A percentile compares a stretch with the other conserved stretches of the same genome.
Conservation (phyloP, 2,329 filamentous ascomycete species). For the Colletotrichum sp. region DNA sequence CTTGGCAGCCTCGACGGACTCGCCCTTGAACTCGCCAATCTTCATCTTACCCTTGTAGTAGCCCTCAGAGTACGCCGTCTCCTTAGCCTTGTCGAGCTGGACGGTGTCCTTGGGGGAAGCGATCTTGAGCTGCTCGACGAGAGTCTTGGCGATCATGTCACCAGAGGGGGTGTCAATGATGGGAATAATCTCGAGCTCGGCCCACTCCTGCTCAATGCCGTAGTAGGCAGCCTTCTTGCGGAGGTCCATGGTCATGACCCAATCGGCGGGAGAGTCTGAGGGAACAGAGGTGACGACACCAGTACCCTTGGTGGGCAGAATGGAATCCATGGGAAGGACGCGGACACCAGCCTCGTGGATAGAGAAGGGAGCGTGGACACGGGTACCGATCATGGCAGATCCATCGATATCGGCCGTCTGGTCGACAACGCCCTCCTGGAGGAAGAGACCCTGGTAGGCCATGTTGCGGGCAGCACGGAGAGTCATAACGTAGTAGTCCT, state of each 20-base stretch:
- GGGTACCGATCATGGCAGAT: slow-evolving; percentile 82
- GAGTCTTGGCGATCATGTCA: slow-evolving; percentile 79
- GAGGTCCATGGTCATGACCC: slow-evolving; percentile 84
- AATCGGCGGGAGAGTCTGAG: slow-evolving; percentile 95
- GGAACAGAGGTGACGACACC: slow-evolving; percentile 96
- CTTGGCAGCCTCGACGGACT: slow-evolving; percentile 86
- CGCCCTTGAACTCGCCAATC: slow-evolving; percentile 85
- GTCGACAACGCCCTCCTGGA: slow-evolving; percentile 75
- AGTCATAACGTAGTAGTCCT: slow-evolving; percentile 84
- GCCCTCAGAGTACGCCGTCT: slow-evolving; percentile 94
- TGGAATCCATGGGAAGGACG: slow-evolving; percentile 93
- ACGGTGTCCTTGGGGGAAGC: slow-evolving; percentile 93
- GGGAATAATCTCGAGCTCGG: slow-evolving; percentile 84
- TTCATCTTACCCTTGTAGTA: slow-evolving; percentile 89
- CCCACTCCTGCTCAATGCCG: slow-evolving; percentile 96
- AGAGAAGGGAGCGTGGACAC: slow-evolving; percentile 88
- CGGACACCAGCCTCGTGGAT: slow-evolving; percentile 82
- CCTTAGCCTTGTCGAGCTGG: slow-evolving; percentile 88
- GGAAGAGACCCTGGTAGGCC: slow-evolving; percentile 90
- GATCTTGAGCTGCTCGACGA: slow-evolving; percentile 95
- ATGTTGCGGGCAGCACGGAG: slow-evolving; percentile 92
- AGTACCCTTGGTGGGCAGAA: slow-evolving; percentile 92
- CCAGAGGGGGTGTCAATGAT: slow-evolving; percentile 93
- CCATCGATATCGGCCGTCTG: slow-evolving; percentile 79
- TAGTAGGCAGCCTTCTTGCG: slow-evolving; percentile 97